These are phyloP conservation scores for Hemerocallis citrina DNA, from an alignment of 106 monocot species.

Conservation along the genomic window DNA sequence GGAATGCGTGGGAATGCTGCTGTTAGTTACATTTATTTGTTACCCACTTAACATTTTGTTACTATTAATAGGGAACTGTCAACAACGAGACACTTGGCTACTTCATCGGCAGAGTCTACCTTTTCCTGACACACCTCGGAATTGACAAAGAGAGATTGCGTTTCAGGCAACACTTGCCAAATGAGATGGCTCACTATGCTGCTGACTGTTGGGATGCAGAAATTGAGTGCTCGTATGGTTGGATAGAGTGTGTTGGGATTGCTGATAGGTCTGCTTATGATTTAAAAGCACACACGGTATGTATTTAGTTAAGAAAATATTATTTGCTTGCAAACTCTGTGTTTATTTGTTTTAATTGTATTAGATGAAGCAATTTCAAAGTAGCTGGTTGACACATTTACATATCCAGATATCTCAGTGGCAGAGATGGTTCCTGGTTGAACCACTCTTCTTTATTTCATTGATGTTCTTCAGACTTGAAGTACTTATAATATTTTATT, in stretches of 20 bases:
- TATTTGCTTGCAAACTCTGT: background rate
- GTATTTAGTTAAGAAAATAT: background rate
- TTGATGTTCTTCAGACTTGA: background rate
- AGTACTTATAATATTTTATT: background rate
- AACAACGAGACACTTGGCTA: constrained; percentile 97
- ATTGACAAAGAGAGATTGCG: constrained; percentile 81
- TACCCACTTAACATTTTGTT: no score
- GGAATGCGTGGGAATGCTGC: no score
- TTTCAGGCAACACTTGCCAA: constrained; percentile 78
- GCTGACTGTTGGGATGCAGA: constrained; percentile 99
- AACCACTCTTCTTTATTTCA: background rate
- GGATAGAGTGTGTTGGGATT: constrained; percentile 99
- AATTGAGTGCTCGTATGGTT: constrained; percentile 91
- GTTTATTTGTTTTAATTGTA: no score
- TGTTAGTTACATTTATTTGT: no score
- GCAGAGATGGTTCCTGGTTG: background rate
- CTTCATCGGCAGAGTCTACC: constrained; percentile 92
- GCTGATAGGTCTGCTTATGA: constrained; percentile 98
- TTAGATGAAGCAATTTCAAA: background rate
- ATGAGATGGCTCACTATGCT: constrained; percentile 99
- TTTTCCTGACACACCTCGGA: constrained; percentile 79
- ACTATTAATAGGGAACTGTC: constrained; percentile 50
- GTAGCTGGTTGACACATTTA: background rate
- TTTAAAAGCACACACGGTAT: constrained; percentile 78
- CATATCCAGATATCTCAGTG: background rate